These are phyloP conservation scores for Nicotiana tomentosiformis DNA, from an alignment of 257 asterid genomes.

Conservation along the genomic window DNA sequence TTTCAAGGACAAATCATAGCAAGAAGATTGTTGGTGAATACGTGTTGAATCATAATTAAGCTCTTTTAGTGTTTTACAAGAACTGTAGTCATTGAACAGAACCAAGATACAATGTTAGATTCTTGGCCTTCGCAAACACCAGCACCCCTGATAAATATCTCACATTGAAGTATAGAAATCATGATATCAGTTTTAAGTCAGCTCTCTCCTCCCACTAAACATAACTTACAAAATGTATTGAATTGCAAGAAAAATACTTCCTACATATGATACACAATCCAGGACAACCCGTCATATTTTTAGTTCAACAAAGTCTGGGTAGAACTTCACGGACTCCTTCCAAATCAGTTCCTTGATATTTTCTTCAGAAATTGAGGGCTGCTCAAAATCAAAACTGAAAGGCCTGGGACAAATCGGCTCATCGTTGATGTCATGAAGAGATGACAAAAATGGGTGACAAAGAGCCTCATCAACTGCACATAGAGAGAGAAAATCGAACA, in stretches of 20 bases:
- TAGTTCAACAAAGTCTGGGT: constrained; percentile 26
- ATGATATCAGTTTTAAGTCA: background rate
- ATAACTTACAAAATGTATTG: background rate
- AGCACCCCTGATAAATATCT: background rate
- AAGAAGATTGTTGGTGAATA: background rate
- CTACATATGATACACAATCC: constrained; percentile 1
- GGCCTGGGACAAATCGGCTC: constrained; percentile 64
- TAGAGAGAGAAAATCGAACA: constrained; percentile 10
- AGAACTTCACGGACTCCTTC: constrained; percentile 48
- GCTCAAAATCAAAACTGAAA: constrained; percentile 65
- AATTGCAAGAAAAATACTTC: background rate
- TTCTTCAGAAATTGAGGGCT: constrained; percentile 48
- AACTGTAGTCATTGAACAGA: background rate
- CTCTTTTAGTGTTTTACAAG: background rate
- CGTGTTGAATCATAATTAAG: background rate
- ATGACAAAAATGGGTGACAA: constrained; percentile 62
- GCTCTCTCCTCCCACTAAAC: background rate
- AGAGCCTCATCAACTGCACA: constrained; percentile 82
- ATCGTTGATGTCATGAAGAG: constrained; percentile 79
- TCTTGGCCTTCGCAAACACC: background rate
- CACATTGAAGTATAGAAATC: background rate
- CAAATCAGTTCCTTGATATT: constrained; percentile 59
- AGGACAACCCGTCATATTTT: background rate
- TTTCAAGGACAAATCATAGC: background rate
- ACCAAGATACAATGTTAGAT: background rate